phyloP scores from a whole-genome alignment of 2,329 filamentous ascomycete species.

The Fusarium sublunatum region DNA sequence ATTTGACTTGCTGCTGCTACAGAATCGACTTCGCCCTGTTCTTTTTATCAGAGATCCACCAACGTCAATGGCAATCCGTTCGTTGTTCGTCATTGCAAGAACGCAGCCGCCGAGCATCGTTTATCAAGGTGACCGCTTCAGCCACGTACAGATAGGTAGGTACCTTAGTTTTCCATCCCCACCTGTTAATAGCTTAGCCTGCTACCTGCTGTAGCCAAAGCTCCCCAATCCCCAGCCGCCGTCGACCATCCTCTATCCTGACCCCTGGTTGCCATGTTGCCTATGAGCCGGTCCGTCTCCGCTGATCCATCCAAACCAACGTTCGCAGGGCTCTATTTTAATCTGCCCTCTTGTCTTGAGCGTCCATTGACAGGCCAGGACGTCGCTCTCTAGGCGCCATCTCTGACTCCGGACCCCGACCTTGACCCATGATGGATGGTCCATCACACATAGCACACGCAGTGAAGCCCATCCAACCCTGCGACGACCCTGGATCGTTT shows the following conservation, averaged over 20 bases:
- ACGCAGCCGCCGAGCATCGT: slow-evolving; percentile 35
- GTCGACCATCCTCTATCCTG: slow-evolving; percentile 35
- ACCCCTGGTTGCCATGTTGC: slow-evolving; percentile 40
- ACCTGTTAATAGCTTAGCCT: slow-evolving; percentile 24
- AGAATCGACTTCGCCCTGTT: slow-evolving; percentile 16
- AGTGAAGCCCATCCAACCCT: slow-evolving; percentile 38
- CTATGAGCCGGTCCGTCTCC: slow-evolving; percentile 45
- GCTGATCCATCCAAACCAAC: slow-evolving; percentile 48
- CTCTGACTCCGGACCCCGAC: slow-evolving; percentile 53
- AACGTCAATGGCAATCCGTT: slow-evolving; percentile 18
- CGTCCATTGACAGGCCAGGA: slow-evolving; percentile 58
- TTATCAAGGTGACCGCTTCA: slow-evolving; percentile 38
- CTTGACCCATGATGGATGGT: slow-evolving; percentile 50
- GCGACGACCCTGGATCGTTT: slow-evolving; percentile 34
- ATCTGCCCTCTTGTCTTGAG: slow-evolving; percentile 51
- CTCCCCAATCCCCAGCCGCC: slow-evolving; percentile 44
- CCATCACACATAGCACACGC: slow-evolving; percentile 45
- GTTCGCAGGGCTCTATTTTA: slow-evolving; percentile 57
- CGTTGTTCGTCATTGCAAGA: slow-evolving; percentile 33
- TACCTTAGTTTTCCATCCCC: slow-evolving; percentile 36
- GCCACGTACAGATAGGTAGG: slow-evolving; percentile 30
- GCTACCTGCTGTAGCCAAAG: slow-evolving; percentile 24
- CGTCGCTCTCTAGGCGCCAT: slow-evolving; percentile 57
- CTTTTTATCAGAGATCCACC: slow-evolving; percentile 36
- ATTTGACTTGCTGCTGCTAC: slow-evolving; percentile 34